phyloP scores from a whole-genome alignment of 768 basidiomycete species.

The Psilocybe subaeruginosa region DNA sequence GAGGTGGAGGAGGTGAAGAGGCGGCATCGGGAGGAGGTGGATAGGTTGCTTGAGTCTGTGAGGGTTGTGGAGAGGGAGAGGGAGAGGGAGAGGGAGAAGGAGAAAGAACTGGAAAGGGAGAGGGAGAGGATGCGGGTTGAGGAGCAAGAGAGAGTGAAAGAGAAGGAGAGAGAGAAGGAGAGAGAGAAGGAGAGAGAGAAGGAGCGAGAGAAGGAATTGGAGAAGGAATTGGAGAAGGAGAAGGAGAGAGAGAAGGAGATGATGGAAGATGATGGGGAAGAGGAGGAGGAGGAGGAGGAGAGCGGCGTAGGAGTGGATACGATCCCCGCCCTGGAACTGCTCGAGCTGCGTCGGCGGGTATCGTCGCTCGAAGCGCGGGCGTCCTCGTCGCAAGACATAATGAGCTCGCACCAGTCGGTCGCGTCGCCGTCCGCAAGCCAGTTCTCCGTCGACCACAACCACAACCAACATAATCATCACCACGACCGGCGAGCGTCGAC shows the following conservation, averaged over 20 bases:
- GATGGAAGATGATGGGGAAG: slow-evolving; percentile 10
- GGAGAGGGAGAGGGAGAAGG: slow-evolving; percentile 4
- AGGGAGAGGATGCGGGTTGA: slow-evolving; percentile 5
- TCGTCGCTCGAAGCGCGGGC: slow-evolving; percentile 13
- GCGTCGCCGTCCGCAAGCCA: not conserved
- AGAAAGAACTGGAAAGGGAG: slow-evolving; percentile 7
- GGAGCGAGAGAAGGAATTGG: too few species aligned
- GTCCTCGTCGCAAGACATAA: not conserved
- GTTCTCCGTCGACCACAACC: not conserved
- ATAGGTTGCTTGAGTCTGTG: slow-evolving; percentile 6
- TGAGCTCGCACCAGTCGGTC: not conserved
- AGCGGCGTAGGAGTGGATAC: slow-evolving; percentile 2
- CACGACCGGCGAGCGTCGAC: not conserved
- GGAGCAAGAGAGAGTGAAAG: slow-evolving; percentile 10
- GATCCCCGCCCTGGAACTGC: slow-evolving; percentile 11
- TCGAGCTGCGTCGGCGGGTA: slow-evolving; percentile 19
- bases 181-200: slow-evolving; percentile 6
- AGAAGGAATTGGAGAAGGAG: slow-evolving; percentile 4
- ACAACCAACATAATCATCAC: too few species aligned
- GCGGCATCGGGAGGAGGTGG: slow-evolving; percentile 15
- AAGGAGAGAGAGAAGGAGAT: slow-evolving; percentile 3
- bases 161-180: not conserved
- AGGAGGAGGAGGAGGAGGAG: slow-evolving; percentile 6
- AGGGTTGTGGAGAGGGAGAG: slow-evolving; percentile 8
- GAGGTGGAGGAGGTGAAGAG: slow-evolving; percentile 12